phyloP scores from a whole-genome alignment of 352 stramenopile genomes.

The Pythium volutum region DNA sequence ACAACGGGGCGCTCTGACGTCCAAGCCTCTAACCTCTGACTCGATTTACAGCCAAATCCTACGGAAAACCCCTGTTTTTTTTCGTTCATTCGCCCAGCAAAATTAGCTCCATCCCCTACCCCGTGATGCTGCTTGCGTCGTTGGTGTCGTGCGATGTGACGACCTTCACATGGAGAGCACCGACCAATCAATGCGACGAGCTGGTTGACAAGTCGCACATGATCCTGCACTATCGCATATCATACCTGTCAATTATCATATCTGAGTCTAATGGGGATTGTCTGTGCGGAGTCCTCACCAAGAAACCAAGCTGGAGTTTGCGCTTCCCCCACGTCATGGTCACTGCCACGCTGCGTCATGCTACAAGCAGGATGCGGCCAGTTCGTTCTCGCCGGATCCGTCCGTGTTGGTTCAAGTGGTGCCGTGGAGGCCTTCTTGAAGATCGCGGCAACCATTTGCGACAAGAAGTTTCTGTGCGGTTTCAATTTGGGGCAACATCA shows the following conservation, averaged over 20 bases:
- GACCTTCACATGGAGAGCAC: neutral
- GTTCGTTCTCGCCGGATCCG: neutral
- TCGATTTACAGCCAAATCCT: neutral
- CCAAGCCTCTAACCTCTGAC: neutral
- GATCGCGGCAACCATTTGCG: neutral
- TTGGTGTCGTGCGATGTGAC: conserved; percentile 1
- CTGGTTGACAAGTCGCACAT: neutral
- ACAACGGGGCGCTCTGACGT: neutral
- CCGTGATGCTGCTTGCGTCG: neutral
- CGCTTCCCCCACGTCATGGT: no score
- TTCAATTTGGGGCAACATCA: neutral
- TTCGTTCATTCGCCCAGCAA: neutral
- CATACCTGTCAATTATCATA: conserved; percentile 5
- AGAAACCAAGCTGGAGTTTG: neutral
- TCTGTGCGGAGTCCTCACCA: neutral
- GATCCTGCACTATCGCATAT: conserved; percentile 5
- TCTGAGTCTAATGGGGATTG: neutral
- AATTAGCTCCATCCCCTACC: neutral
- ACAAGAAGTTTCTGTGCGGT: neutral
- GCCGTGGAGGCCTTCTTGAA: neutral
- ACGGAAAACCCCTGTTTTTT: neutral
- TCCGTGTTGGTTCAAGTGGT: neutral
- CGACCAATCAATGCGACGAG: neutral
- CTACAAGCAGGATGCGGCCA: no score
- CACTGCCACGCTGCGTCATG: no score